Percentiles rank a stretch among this genome's conserved stretches.
phyloP scores from a whole-genome alignment of 2,329 filamentous ascomycete genomes.

The Diaporthe batatas region DNA sequence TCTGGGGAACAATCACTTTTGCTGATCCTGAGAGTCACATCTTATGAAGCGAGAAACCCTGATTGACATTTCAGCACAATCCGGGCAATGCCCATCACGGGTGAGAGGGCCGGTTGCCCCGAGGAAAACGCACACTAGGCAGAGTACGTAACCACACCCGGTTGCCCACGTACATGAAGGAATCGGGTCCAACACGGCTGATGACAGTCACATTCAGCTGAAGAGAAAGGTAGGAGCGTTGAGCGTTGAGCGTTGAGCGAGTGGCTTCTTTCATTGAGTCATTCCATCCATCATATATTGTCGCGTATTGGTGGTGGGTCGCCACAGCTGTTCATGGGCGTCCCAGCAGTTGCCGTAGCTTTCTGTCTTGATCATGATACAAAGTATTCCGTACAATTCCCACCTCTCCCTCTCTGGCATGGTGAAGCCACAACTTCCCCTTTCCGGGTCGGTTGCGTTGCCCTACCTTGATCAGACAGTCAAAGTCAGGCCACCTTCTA shows the following conservation, averaged over 20 bases:
- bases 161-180: not conserved
- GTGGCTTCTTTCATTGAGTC: conserved; percentile 38
- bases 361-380: conserved; percentile 30
- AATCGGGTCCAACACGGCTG: not conserved
- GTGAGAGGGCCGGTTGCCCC: not conserved
- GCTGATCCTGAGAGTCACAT: not conserved
- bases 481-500: conserved; percentile 1
- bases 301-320: conserved; percentile 36
- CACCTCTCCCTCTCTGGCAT: conserved; percentile 34
- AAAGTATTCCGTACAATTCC: conserved; percentile 39
- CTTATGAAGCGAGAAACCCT: not conserved
- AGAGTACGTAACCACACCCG: too few relatives aligned
- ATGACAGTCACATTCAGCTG: not conserved
- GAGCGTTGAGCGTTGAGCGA: conserved; percentile 20
- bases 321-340: conserved; percentile 27
- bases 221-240: not conserved
- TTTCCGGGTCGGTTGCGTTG: conserved; percentile 5
- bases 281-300: conserved; percentile 37
- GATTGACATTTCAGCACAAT: not conserved
- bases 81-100: not conserved
- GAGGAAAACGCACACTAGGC: not conserved
- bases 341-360: conserved; percentile 35
- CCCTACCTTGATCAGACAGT: conserved; percentile 12
- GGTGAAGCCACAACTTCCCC: conserved; percentile 25
- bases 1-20: not conserved